These are phyloP conservation scores for Beauveria asiatica DNA, from an alignment of 2,329 filamentous ascomycete species.

Conservation along the genomic window DNA sequence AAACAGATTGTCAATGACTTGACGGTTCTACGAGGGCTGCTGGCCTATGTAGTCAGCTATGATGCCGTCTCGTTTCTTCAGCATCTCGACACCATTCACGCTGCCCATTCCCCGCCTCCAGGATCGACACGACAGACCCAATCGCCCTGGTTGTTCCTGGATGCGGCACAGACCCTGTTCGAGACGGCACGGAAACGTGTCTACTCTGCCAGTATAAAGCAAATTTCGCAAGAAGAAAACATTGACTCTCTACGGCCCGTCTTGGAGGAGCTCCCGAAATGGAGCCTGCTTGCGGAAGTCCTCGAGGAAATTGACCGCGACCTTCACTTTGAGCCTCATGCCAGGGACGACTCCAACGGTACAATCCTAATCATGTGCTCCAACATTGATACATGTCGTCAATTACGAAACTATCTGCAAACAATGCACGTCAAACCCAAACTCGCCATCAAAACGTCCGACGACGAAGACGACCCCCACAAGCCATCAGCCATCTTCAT, in stretches of 20 bases:
- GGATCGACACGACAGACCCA: slow-evolving; percentile 82
- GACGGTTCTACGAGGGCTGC: slow-evolving; percentile 70
- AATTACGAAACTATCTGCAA: slow-evolving; percentile 84
- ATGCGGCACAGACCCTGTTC: slow-evolving; percentile 91
- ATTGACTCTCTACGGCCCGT: slow-evolving; percentile 65
- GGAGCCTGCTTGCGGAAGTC: slow-evolving; percentile 80
- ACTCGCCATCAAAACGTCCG: slow-evolving; percentile 29
- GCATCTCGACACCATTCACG: slow-evolving; percentile 88
- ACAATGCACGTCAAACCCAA: slow-evolving; percentile 71
- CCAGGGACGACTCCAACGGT: slow-evolving; percentile 79
- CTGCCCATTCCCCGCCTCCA: slow-evolving; percentile 79
- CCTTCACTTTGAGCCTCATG: slow-evolving; percentile 69
- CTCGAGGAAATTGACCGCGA: slow-evolving; percentile 90
- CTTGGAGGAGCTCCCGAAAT: slow-evolving; percentile 92
- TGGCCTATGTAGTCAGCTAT: slow-evolving; percentile 74
- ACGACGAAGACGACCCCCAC: slow-evolving; percentile 39
- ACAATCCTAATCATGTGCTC: slow-evolving; percentile 93
- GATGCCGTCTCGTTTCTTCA: slow-evolving; percentile 88
- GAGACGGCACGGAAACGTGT: slow-evolving; percentile 81
- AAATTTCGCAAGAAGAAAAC: slow-evolving; percentile 36
- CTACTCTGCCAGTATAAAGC: slow-evolving; percentile 61
- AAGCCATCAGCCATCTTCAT: slow-evolving; percentile 72
- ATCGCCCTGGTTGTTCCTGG: slow-evolving; percentile 92
- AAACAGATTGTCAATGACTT: slow-evolving; percentile 90
- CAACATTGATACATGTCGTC: slow-evolving; percentile 75